phyloP scores from a whole-genome alignment of 257 asterid genomes.

The Jacaranda mimosifolia region DNA sequence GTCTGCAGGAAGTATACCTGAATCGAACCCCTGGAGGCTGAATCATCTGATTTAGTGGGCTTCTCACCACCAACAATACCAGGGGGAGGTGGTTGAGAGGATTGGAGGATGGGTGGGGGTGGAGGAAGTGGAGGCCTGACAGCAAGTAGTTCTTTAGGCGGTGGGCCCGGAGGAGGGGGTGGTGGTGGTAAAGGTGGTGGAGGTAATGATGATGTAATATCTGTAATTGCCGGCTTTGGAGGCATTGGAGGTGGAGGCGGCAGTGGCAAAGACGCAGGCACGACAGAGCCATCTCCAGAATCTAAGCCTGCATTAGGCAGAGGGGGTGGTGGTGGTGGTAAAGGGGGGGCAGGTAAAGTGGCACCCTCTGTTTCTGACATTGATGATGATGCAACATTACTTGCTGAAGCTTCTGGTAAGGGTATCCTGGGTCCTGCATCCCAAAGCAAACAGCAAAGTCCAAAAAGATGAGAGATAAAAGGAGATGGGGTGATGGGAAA shows the following conservation, averaged over 20 bases:
- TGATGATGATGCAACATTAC: conserved; percentile 81
- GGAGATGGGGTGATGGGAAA: conserved; percentile 14
- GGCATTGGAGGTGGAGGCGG: conserved; percentile 84
- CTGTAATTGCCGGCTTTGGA: conserved; percentile 55
- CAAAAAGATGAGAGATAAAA: conserved; percentile 14
- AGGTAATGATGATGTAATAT: conserved; percentile 45
- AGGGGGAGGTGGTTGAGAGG: conserved; percentile 65
- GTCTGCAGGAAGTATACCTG: conserved; percentile 58
- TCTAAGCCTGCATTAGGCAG: conserved; percentile 50
- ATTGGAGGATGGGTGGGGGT: conserved; percentile 51
- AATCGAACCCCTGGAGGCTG: conserved; percentile 43
- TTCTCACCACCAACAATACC: conserved; percentile 57
- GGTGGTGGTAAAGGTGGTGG: conserved; percentile 47
- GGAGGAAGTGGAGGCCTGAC: conserved; percentile 53
- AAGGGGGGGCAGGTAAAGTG: conserved; percentile 54
- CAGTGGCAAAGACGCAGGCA: conserved; percentile 63
- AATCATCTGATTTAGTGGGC: conserved; percentile 47
- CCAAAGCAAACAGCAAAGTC: conserved; percentile 26
- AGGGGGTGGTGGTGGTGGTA: conserved; percentile 82
- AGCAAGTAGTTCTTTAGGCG: conserved; percentile 61
- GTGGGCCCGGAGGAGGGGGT: conserved; percentile 73
- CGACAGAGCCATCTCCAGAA: conserved; percentile 52
- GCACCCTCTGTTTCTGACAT: conserved; percentile 67
- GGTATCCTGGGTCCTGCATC: conserved; percentile 90
- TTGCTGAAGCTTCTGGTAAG: conserved; percentile 69